phyloP scores from a whole-genome alignment of 2,329 filamentous ascomycete species.

The Magnaporthiopsis incrustans region DNA sequence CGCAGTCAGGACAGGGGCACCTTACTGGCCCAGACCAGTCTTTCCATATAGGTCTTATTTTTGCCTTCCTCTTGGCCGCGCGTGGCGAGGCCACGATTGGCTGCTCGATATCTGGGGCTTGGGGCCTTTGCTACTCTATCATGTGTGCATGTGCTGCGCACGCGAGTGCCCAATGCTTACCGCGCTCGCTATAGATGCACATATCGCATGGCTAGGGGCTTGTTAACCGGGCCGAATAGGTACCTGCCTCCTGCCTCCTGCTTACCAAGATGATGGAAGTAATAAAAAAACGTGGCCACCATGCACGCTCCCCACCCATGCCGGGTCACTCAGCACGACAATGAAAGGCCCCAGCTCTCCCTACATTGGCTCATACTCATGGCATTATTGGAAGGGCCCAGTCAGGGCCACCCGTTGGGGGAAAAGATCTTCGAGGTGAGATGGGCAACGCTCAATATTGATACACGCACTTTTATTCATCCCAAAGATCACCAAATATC shows the following conservation, averaged over 20 bases:
- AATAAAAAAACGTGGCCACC: neutral
- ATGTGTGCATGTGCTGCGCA: neutral
- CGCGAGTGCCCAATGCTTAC: neutral
- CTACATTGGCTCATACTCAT: too few relatives aligned
- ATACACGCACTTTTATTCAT: neutral
- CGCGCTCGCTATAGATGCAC: too few relatives aligned
- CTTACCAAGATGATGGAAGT: neutral
- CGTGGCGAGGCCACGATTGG: neutral
- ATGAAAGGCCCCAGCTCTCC: neutral
- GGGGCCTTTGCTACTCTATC: neutral
- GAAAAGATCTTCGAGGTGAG: neutral
- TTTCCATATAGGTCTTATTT: neutral
- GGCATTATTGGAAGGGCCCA: too few relatives aligned
- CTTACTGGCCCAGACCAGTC: neutral
- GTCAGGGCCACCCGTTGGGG: too few relatives aligned
- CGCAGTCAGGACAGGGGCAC: neutral
- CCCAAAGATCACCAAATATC: neutral
- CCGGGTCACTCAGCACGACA: neutral
- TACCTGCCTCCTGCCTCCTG: neutral
- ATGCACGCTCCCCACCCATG: neutral
- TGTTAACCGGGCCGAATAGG: conserved; percentile 1
- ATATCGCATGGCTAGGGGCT: neutral
- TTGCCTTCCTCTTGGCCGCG: neutral
- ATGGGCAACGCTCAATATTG: neutral
- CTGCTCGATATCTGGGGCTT: neutral